Evolutionary conservation across 2,329 filamentous ascomycete species (phyloP), one percentile per base, ranked within the genome.

Genomic region (Fonsecaea monophora): DNA sequence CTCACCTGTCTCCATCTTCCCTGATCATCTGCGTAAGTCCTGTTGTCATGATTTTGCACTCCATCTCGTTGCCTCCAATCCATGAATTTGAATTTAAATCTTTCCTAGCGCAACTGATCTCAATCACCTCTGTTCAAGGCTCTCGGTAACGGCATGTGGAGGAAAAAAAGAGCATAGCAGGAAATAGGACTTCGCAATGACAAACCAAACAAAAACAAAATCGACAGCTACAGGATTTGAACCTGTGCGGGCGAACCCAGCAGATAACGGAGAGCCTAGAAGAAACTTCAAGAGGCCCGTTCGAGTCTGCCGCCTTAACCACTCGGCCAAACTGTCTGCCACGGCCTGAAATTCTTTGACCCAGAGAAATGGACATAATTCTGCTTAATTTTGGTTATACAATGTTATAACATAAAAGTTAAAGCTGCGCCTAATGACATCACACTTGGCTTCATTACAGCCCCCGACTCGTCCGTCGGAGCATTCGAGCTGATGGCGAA

Each of bases 191-290:
- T 21, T 21, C 21, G 21, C 21, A 21, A 21, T 21, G 21, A 21
- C 21, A 21, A 21, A 21, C 21, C 21, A 62, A 58, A 55, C 56
- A 25, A 65, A 65, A 67, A 35, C 18, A 63, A 68, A 64, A 18
- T 53, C 71, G 70, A 72, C 71, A 72, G 55, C 67, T 65, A 72
- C 69, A 73, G 71, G 71, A 73, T 69, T 72, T 69, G 72, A 73
- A 73, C 72, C 72, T 73, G 68, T 72, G 71, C 71, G 66, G 69
- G 64, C 71, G 71, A 72, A 73, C 67, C 67, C 68, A 72, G 71
- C 66, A 71, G 69, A 72, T 71, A 50, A 53, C 66, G 56, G 60
- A 7, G 32, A 15, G 18, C 50, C 37, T 48, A 53, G 34, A 13
- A 54, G 1, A 2, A 25, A 2, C 2, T 25, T 25, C 25, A 25